Percentiles rank a stretch among this genome's conserved stretches.
phyloP scores from a whole-genome alignment of 768 basidiomycete genomes.

The Boletus sp. region DNA sequence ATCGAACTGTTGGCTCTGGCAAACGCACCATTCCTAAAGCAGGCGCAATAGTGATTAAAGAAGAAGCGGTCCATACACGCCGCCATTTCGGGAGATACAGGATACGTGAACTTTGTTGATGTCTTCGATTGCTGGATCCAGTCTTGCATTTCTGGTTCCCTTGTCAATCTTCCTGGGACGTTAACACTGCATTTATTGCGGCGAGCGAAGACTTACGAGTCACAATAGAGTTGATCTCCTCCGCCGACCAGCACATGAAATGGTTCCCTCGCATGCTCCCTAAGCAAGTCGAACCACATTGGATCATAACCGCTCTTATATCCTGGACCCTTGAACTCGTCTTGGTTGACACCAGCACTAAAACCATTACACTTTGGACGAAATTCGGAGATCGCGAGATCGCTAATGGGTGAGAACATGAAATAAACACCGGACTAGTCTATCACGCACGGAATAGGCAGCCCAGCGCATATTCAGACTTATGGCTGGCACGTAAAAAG shows the following conservation, averaged over 20 bases:
- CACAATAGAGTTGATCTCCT: slow-evolving; percentile 90
- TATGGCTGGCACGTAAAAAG: slow-evolving; percentile 80
- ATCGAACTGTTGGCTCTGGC: slow-evolving; percentile 88
- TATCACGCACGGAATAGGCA: slow-evolving; percentile 66
- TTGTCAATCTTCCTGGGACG: slow-evolving; percentile 51
- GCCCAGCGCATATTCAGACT: slow-evolving; percentile 90
- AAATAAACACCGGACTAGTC: not conserved
- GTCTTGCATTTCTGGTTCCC: slow-evolving; percentile 84
- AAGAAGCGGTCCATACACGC: slow-evolving; percentile 80
- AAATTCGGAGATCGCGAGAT: not conserved
- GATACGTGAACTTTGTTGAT: slow-evolving; percentile 53
- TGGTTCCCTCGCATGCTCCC: slow-evolving; percentile 72
- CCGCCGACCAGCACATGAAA: slow-evolving; percentile 94
- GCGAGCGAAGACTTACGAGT: slow-evolving; percentile 45
- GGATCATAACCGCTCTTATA: slow-evolving; percentile 84
- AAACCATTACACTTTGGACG: slow-evolving; percentile 76
- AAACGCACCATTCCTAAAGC: slow-evolving; percentile 86
- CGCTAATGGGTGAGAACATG: not conserved
- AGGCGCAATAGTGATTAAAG: slow-evolving; percentile 88
- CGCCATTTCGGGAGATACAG: slow-evolving; percentile 68
- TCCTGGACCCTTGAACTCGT: slow-evolving; percentile 79
- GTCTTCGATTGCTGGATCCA: slow-evolving; percentile 69
- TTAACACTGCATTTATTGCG: not conserved
- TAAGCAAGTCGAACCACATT: slow-evolving; percentile 90
- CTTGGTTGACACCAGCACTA: slow-evolving; percentile 83